phyloP scores from a whole-genome alignment of 2,329 filamentous ascomycete genomes.

The Pleurostoma richardsiae region DNA sequence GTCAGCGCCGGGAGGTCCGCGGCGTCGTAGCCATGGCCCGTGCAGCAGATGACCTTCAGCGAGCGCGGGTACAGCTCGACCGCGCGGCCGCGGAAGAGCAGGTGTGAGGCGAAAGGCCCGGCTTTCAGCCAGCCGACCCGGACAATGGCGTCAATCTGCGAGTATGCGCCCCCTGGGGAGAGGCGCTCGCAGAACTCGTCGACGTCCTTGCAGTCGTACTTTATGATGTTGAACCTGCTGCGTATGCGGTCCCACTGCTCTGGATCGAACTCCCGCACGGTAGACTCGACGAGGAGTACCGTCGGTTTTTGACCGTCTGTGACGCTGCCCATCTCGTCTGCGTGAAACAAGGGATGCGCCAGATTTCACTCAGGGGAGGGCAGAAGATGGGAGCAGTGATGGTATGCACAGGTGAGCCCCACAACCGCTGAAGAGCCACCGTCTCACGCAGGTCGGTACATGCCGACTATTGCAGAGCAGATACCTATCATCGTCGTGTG shows the following conservation, averaged over 20 bases:
- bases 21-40: constrained; percentile 21
- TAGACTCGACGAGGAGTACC: constrained; percentile 3
- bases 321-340: neutral
- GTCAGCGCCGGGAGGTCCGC: constrained; percentile 16
- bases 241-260: constrained; percentile 5
- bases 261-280: neutral
- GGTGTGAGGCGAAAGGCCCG: constrained; percentile 18
- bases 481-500: no score
- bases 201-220: constrained; percentile 14
- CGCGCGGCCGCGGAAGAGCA: constrained; percentile 15
- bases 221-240: constrained; percentile 13
- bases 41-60: constrained; percentile 15
- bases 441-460: no score
- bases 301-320: constrained; percentile 6
- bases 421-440: no score
- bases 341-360: no score
- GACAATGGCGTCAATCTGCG: constrained; percentile 19
- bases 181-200: constrained; percentile 17
- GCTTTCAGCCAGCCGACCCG: constrained; percentile 24
- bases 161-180: constrained; percentile 18
- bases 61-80: constrained; percentile 12
- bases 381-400: no score
- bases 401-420: no score
- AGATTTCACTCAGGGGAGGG: no score
- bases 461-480: no score